Base-by-base conservation (phyloP, 371 early-diverging fungal genomes). In the Zopfochytrium polystomum region DNA sequence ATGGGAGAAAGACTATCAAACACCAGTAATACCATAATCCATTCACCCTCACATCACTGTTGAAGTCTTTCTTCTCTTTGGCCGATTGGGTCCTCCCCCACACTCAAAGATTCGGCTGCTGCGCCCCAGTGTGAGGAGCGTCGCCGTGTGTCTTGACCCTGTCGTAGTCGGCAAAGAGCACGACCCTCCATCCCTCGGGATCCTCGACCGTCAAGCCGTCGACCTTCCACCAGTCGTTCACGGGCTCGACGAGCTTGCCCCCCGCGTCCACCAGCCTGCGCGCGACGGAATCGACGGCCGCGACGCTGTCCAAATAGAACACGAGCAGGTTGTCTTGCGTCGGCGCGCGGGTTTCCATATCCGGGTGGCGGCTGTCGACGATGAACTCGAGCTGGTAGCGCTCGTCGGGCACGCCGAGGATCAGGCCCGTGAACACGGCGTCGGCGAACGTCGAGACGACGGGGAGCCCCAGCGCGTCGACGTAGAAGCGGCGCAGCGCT, bases 361-460 rank as follows among this genome's bases (percentile, higher is more conserved):
- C 42, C 13, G n/a, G 15, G 42, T 42, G 42, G 42, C 42, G 42
- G 15, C n/a, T 42, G 42, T 42, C 42, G n/a, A 42, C 13, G n/a
- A n/a, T 42, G n/a, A 42, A 42, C 42, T 42, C 42, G 15, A 42
- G 42, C 42, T 42, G 42, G n/a, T 42, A n/a, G 42, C 42, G 15
- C 15, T 42, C 15, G n/a, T 42, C 42, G n/a, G 42, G 42, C 42
- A 42, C n/a, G 13, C 42, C 42, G n/a, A 42, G 42, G n/a, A 42
- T 42, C 42, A 42, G 15, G 13, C 42, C 42, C 15, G 13, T n/a
- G 42, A 42, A 42, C 15, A n/a, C n/a, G 42, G 13, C 42, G n/a
- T 42, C 42, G n/a, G 42, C 42, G n/a, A 42, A 42, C n/a, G 13
- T 42, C n/a, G 13, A 11, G n/a, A 42, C n/a, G 13, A 42, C 13